Evolutionary conservation across 2,329 filamentous ascomycete species (phyloP).

Genomic region (Alternaria triticimaculans): DNA sequence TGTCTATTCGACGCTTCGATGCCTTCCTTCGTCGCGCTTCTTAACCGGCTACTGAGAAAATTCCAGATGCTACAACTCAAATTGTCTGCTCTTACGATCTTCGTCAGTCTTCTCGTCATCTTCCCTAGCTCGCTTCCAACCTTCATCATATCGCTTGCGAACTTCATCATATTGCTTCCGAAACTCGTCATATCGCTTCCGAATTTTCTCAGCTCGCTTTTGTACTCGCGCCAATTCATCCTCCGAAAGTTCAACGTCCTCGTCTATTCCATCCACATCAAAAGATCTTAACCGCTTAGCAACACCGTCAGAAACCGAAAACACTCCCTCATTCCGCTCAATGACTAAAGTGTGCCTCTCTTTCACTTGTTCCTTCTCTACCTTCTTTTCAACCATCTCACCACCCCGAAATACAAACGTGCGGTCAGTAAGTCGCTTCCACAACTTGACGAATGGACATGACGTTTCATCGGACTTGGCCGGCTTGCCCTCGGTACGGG

Average conservation of each 20-base stretch:
- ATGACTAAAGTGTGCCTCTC: too few relatives aligned
- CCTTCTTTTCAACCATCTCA: not conserved
- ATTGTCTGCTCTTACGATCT: not conserved
- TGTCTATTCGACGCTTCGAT: not conserved
- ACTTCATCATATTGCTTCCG: not conserved
- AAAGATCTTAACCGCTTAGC: too few relatives aligned
- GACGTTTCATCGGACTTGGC: not conserved
- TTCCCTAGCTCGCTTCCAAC: not conserved
- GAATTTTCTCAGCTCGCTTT: not conserved
- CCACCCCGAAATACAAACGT: not conserved
- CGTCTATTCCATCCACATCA: too few relatives aligned
- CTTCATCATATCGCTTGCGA: not conserved
- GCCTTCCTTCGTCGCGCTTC: not conserved
- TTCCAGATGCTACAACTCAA: not conserved
- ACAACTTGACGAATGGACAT: fast-evolving
- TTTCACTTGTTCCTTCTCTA: too few relatives aligned
- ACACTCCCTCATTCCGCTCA: too few relatives aligned
- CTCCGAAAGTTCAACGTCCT: not conserved
- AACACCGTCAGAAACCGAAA: too few relatives aligned
- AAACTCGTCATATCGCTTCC: not conserved
- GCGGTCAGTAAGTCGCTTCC: not conserved
- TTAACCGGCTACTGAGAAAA: not conserved
- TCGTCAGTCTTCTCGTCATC: not conserved
- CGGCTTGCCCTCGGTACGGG: not conserved
- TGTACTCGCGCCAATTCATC: not conserved